Percentiles rank a stretch among this genome's conserved stretches.
phyloP scores from a whole-genome alignment of 148 eudicot genomes.

The Talinum fruticosum region DNA sequence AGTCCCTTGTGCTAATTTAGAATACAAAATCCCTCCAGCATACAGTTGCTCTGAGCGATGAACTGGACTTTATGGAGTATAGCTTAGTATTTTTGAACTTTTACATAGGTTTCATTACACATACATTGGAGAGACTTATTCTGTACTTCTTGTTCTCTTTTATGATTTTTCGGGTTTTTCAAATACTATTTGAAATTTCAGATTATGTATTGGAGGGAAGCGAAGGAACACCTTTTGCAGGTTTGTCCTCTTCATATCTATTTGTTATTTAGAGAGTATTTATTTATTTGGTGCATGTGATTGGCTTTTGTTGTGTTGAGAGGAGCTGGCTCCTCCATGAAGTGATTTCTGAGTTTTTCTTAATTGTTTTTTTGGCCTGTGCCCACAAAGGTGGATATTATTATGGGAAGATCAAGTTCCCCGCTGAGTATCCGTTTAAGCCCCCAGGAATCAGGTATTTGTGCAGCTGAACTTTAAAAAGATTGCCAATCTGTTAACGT shows the following conservation, averaged over 20 bases:
- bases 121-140: neutral
- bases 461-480: conserved; percentile 8
- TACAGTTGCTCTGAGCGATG: neutral
- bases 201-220: conserved; percentile 98
- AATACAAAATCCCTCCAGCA: neutral
- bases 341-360: neutral
- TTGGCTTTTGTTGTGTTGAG: neutral
- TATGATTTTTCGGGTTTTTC: neutral
- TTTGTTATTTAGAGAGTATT: neutral
- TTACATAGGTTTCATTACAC: neutral
- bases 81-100: neutral
- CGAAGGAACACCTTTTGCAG: conserved; percentile 98
- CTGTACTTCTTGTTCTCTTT: neutral
- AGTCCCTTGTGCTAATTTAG: neutral
- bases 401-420: conserved; percentile 91
- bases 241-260: conserved; percentile 37
- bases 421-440: conserved; percentile 93
- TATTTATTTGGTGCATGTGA: neutral
- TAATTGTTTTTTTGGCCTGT: neutral
- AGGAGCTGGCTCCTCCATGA: neutral
- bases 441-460: conserved; percentile 90
- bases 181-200: conserved; percentile 22
- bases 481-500: neutral
- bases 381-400: conserved; percentile 74
- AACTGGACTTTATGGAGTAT: neutral